These are phyloP conservation scores for Coelastrella sp. DNA, from an alignment of 139 green algal species.

Conservation along the genomic window DNA sequence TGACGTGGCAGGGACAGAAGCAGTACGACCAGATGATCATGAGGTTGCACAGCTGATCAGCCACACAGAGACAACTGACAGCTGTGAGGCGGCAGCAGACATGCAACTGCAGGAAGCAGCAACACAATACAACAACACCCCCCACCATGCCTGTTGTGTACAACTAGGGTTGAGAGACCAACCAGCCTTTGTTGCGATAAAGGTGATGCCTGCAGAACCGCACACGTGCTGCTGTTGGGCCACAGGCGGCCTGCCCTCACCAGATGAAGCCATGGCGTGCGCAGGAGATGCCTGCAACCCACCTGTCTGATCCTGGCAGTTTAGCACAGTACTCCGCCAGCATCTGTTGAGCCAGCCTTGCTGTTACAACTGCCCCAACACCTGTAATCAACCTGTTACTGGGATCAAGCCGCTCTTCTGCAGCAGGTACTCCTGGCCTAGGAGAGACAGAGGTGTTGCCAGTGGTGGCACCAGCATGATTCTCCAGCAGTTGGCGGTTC, in stretches of 20 bases:
- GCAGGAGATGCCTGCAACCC: background rate
- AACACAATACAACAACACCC: background rate
- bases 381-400: background rate
- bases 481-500: background rate
- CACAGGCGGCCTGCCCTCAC: no score
- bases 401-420: background rate
- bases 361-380: constrained; percentile 8
- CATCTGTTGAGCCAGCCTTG: constrained; percentile 35
- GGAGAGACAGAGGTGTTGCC: background rate
- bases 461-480: background rate
- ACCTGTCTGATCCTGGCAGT: constrained; percentile 43
- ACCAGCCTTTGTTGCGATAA: no score
- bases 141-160: no score
- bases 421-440: background rate
- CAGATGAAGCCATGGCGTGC: no score
- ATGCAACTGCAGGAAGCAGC: background rate
- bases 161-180: no score
- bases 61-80: background rate
- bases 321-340: constrained; percentile 36
- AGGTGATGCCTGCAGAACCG: no score
- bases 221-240: no score
- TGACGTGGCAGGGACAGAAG: background rate
- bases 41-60: background rate
- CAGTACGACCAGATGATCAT: background rate
- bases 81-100: no score